phyloP scores from a whole-genome alignment of 1,284 basidiomycete species.

The Ceratobasidium theobromae region DNA sequence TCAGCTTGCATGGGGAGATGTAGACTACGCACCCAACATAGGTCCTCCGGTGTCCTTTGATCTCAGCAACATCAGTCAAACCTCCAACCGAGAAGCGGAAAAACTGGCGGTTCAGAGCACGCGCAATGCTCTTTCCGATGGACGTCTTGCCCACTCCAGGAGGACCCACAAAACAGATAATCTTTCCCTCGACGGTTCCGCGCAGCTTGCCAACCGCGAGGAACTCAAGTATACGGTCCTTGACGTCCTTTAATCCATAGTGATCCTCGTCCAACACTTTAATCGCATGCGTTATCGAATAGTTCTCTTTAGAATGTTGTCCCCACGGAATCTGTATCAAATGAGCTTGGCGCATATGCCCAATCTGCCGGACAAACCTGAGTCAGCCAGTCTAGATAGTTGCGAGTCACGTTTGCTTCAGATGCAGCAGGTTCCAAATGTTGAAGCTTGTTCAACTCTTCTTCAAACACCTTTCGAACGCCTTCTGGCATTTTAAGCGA shows the following conservation, averaged over 20 bases:
- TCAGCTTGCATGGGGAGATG: not conserved
- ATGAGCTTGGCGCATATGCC: not conserved
- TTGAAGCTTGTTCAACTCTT: constrained; percentile 91
- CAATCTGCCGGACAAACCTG: constrained; percentile 53
- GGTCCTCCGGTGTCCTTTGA: constrained; percentile 96
- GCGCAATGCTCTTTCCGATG: constrained; percentile 92
- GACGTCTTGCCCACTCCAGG: constrained; percentile 97
- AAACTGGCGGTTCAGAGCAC: constrained; percentile 83
- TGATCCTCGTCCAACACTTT: constrained; percentile 93
- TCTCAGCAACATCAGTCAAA: constrained; percentile 96
- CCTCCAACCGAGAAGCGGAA: constrained; percentile 98
- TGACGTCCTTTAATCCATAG: constrained; percentile 94
- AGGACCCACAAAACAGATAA: constrained; percentile 94
- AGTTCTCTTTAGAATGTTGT: constrained; percentile 91
- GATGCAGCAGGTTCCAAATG: constrained; percentile 90
- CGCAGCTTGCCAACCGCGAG: constrained; percentile 95
- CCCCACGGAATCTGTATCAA: constrained; percentile 85
- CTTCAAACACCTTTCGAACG: constrained; percentile 94
- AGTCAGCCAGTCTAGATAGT: constrained; percentile 95
- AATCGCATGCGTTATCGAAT: constrained; percentile 82
- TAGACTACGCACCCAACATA: constrained; percentile 73
- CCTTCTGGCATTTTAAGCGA: constrained; percentile 89
- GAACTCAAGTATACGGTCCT: constrained; percentile 97
- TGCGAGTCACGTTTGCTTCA: constrained; percentile 95
- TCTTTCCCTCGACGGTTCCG: constrained; percentile 97